Conservation (phyloP, 306 rosid genomes). For the Citrullus mucosospermus region DNA sequence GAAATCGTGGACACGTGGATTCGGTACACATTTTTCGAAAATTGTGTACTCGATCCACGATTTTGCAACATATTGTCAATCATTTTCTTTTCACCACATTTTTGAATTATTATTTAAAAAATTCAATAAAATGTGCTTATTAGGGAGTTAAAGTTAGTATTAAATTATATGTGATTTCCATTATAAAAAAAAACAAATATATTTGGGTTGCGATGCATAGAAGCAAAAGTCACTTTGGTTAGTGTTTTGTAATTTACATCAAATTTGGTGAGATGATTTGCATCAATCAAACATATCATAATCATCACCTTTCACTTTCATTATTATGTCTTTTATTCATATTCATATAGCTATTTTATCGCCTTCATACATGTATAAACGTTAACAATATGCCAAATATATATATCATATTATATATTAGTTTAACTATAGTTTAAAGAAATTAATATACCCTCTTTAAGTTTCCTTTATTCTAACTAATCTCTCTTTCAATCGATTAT, state of each 20-base stretch:
- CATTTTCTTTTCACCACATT: no score
- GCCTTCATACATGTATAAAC: conserved; percentile 16
- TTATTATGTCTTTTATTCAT: conserved; percentile 1
- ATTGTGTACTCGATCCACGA: no score
- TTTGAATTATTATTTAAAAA: no score
- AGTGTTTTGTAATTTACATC: conserved; percentile 39
- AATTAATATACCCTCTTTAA: background rate
- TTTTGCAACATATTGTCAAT: no score
- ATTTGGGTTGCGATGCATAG: conserved; percentile 90
- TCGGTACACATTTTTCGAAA: no score
- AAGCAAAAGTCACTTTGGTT: conserved; percentile 66
- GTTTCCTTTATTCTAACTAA: background rate
- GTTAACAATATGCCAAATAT: conserved; percentile 1
- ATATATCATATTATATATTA: background rate
- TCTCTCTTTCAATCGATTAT: background rate
- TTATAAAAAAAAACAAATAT: conserved; percentile 28
- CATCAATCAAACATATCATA: conserved; percentile 38
- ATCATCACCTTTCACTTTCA: conserved; percentile 11
- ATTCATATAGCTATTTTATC: background rate
- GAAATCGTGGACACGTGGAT: no score
- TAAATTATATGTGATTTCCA: conserved; percentile 33
- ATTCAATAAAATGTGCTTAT: background rate
- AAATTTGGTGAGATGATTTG: conserved; percentile 58
- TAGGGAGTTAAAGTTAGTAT: background rate
- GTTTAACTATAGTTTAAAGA: background rate